Conservation (phyloP, 176 grass and related monocot genomes). For the Carex cristatella region DNA sequence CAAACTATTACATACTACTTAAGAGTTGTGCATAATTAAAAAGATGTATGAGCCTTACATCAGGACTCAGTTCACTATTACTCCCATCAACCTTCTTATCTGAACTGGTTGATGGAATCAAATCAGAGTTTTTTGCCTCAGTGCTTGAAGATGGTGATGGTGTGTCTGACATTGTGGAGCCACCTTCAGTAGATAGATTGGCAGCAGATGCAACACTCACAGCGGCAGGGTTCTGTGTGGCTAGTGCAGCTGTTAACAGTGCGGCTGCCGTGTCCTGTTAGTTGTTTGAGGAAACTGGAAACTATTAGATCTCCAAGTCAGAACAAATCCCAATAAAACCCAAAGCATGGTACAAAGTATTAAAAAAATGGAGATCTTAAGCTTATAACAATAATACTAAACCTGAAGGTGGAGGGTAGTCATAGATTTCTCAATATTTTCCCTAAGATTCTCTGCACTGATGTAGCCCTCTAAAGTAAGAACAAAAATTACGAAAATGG, state of each 20-base stretch:
- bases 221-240: conserved; percentile 48
- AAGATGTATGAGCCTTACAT: conserved; percentile 38
- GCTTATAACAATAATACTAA: not conserved
- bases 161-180: conserved; percentile 28
- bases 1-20: not conserved
- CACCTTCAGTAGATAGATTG: conserved; percentile 24
- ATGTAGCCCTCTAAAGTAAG: conserved; percentile 63
- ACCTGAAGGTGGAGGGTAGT: conserved; percentile 72
- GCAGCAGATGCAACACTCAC: conserved; percentile 12
- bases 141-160: conserved; percentile 50
- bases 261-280: conserved; percentile 69
- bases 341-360: not conserved
- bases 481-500: conserved; percentile 16
- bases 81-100: conserved; percentile 19
- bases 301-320: not conserved
- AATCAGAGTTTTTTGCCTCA: conserved; percentile 20
- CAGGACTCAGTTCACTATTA: conserved; percentile 19
- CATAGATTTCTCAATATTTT: conserved; percentile 72
- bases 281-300: conserved; percentile 5
- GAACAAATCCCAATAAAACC: not conserved
- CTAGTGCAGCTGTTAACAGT: conserved; percentile 64
- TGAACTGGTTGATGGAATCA: conserved; percentile 31
- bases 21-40: not conserved
- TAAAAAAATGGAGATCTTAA: not conserved
- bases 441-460: conserved; percentile 53